Percentiles rank a stretch among this genome's conserved stretches.
Conservation (phyloP, 306 rosid species). For the Vigna reflexopilosa region DNA sequence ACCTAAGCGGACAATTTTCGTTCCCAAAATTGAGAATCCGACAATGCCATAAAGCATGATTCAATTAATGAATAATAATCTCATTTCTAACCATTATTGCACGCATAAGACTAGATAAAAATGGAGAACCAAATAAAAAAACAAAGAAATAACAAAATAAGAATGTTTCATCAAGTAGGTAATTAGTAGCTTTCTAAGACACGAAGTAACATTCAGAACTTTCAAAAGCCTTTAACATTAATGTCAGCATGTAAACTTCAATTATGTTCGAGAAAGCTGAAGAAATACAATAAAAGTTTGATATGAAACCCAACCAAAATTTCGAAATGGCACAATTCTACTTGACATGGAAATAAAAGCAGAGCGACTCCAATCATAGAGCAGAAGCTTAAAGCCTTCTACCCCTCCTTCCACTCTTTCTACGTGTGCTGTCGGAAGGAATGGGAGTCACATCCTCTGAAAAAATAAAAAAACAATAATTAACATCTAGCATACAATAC, state of each 20-base stretch:
- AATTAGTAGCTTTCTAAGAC: too few relatives aligned
- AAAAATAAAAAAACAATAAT: background rate
- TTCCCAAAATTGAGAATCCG: too few relatives aligned
- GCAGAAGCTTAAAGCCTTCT: slow-evolving; percentile 67
- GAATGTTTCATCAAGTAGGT: too few relatives aligned
- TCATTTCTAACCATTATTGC: too few relatives aligned
- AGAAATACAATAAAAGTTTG: slow-evolving; percentile 15
- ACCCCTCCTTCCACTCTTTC: slow-evolving; percentile 96
- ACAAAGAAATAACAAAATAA: too few relatives aligned
- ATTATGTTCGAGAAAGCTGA: slow-evolving; percentile 27
- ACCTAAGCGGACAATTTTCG: too few relatives aligned
- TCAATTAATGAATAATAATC: too few relatives aligned
- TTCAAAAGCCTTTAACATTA: background rate
- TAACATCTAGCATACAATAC: background rate
- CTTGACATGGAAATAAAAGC: slow-evolving; percentile 30
- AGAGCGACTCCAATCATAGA: slow-evolving; percentile 19
- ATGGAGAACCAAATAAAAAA: too few relatives aligned
- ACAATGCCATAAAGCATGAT: too few relatives aligned
- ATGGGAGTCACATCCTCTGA: slow-evolving; percentile 94
- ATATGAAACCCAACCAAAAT: slow-evolving; percentile 42
- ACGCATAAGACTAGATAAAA: too few relatives aligned
- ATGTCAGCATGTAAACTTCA: slow-evolving; percentile 19
- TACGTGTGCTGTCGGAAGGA: slow-evolving; percentile 90
- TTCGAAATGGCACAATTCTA: slow-evolving; percentile 32
- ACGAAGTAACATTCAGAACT: slow-evolving; percentile 18